Evolutionary conservation across 75 land plant species (phyloP), one percentile per base, ranked within the genome.

Genomic region (Pinus tabuliformis): DNA sequence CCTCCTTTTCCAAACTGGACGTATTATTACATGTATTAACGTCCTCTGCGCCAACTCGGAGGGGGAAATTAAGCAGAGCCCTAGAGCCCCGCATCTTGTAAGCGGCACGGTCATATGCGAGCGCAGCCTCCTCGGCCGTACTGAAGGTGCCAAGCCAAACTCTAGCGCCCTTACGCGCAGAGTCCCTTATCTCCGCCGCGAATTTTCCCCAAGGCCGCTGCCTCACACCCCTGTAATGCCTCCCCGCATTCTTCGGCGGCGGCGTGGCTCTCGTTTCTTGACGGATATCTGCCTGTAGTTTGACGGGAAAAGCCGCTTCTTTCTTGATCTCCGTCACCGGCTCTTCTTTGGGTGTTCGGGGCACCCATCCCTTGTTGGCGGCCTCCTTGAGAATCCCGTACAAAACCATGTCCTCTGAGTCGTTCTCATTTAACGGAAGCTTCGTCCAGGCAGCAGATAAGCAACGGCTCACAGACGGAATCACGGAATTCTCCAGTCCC

Each of bases 161-260:
- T 75, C 89, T 76, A 18, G 81, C 82, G 11, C 89, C 86, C 18
- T 80, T 79, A n/a, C 80, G 75, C 28, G 58, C 73, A 58, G 88
- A 76, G 78, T 86, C 88, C n/a, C 87, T 77, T 28, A 85, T 85
- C 61, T 85, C 87, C 1, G 87, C 87, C 2, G 83, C 83, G 39
- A 71, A 86, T 56, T 83, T 86, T 9, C 88, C 88, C 85, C 87
- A 86, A 49, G 88, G 88, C 72, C 88, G 77, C 77, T 77, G 70
- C 73, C 88, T 78, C 13, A 86, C 88, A 17, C 86, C 86, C 8
- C 86, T 54, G 76, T 80, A 85, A 39, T 74, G 75, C 6, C 66
- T 74, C 18, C 76, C 79, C 16, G 58, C 7, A 45, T 18, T 58
- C 62, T 71, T 77, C 57, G 30, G 54, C 45, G 49, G 14, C 66